phyloP scores from a whole-genome alignment of 331 rosid species.

The Pyracantha coccinea region DNA sequence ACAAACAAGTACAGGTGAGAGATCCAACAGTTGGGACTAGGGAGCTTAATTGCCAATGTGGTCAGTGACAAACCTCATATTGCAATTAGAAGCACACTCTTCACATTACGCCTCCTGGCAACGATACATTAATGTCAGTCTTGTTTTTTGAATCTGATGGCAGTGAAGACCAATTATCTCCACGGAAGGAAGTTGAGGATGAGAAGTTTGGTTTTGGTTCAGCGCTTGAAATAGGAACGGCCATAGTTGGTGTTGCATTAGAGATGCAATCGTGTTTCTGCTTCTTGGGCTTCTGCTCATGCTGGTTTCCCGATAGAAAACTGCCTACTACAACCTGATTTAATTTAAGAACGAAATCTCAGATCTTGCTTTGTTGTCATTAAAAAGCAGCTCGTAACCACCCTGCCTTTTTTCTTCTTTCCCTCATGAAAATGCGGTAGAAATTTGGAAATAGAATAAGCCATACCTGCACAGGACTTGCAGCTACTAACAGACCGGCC shows the following conservation, averaged over 20 bases:
- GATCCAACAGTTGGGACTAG: slow-evolving; percentile 20
- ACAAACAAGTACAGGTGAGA: slow-evolving; percentile 22
- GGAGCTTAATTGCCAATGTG: slow-evolving; percentile 22
- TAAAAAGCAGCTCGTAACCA: background rate
- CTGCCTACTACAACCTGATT: slow-evolving; percentile 91
- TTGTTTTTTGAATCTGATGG: slow-evolving; percentile 49
- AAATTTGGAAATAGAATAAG: background rate
- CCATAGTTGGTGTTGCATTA: slow-evolving; percentile 39
- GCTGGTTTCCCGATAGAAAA: slow-evolving; percentile 93
- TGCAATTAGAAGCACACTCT: slow-evolving; percentile 6
- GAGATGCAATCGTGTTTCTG: slow-evolving; percentile 55
- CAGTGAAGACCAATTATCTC: slow-evolving; percentile 63
- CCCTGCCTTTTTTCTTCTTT: background rate
- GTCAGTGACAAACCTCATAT: slow-evolving; percentile 28
- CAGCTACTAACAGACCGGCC: slow-evolving; percentile 92
- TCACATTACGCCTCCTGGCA: slow-evolving; percentile 42
- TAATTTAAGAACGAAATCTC: slow-evolving; percentile 11
- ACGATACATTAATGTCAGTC: slow-evolving; percentile 66
- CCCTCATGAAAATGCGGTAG: no score
- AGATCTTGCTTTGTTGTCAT: background rate
- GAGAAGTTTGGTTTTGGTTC: slow-evolving; percentile 48
- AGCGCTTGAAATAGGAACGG: slow-evolving; percentile 51
- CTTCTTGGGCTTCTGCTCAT: slow-evolving; percentile 77
- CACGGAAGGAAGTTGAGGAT: slow-evolving; percentile 48
- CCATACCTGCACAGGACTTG: slow-evolving; percentile 88